Conservation (phyloP, 805 yeast genomes). For the Sugiyamaella smithiae region DNA sequence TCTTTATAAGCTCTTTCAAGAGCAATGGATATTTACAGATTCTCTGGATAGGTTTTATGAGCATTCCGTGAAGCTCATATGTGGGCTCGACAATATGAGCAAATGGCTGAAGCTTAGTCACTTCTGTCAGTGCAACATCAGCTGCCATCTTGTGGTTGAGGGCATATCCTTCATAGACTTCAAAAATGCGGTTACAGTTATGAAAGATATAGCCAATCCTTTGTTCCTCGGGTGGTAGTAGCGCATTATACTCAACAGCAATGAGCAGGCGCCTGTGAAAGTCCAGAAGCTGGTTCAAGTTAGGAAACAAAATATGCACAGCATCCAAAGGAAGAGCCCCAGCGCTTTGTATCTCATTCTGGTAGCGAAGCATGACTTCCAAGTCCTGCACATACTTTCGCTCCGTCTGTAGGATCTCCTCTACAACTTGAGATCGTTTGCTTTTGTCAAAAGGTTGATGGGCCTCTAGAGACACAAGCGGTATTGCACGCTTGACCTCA, state of each 20-base stretch:
- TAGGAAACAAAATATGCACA: conserved; percentile 79
- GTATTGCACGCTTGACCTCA: conserved; percentile 22
- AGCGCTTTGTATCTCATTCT: conserved; percentile 60
- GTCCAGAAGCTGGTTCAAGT: conserved; percentile 76
- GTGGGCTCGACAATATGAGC: conserved; percentile 71
- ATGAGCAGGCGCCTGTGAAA: conserved; percentile 86
- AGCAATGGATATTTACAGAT: conserved; percentile 92
- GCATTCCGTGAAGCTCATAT: conserved; percentile 82
- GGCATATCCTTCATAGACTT: conserved; percentile 91
- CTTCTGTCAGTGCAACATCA: conserved; percentile 67
- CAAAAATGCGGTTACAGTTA: conserved; percentile 82
- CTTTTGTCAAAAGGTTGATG: conserved; percentile 1
- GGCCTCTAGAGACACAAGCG: conserved; percentile 8
- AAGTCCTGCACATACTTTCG: conserved; percentile 89
- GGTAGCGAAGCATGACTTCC: conserved; percentile 67
- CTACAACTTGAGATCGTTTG: conserved; percentile 70
- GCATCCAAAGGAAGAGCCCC: conserved; percentile 76
- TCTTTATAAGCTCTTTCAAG: conserved; percentile 64
- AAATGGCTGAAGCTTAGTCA: conserved; percentile 50
- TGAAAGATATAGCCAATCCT: conserved; percentile 86
- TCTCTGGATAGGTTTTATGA: conserved; percentile 93
- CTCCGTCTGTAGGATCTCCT: conserved; percentile 85
- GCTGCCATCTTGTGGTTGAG: conserved; percentile 84
- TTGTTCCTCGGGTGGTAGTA: conserved; percentile 70
- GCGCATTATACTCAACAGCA: conserved; percentile 84